A percentile compares a stretch with the other conserved stretches of the same genome.
These are phyloP conservation scores for Xylaria sp. DNA, from an alignment of 2,329 filamentous ascomycete genomes.

Conservation along the genomic window DNA sequence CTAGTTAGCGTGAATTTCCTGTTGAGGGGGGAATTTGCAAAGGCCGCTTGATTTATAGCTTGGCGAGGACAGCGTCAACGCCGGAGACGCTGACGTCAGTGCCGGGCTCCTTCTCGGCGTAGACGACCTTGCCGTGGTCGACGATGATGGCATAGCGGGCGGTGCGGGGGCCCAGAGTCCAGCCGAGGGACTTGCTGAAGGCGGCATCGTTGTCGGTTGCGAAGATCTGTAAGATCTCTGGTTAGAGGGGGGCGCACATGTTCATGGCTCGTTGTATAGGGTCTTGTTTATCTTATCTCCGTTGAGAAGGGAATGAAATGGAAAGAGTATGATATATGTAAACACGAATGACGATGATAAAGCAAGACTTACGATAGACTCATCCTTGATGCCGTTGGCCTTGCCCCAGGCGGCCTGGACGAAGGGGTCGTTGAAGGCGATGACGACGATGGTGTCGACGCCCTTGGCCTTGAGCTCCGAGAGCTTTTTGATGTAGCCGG, in stretches of 20 bases:
- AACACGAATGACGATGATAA: conserved; percentile 2
- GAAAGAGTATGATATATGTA: background rate
- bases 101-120: conserved; percentile 78
- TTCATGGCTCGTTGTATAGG: background rate
- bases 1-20: background rate
- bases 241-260: conserved; percentile 7
- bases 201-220: conserved; percentile 74
- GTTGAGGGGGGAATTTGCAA: too few relatives aligned
- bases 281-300: background rate
- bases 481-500: conserved; percentile 80
- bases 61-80: conserved; percentile 64
- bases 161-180: conserved; percentile 76
- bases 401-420: conserved; percentile 94
- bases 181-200: conserved; percentile 83
- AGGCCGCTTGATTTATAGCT: conserved; percentile 55
- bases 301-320: background rate
- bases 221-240: conserved; percentile 67
- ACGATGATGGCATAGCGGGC: conserved; percentile 83
- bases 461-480: conserved; percentile 80
- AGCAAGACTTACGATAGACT: conserved; percentile 63
- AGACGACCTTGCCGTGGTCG: conserved; percentile 84
- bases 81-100: conserved; percentile 56
- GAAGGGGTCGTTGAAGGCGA: conserved; percentile 85
- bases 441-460: conserved; percentile 82
- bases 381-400: conserved; percentile 80